Base-by-base conservation (phyloP, 2,329 filamentous ascomycete species). In the Claviceps cyperi region DNA sequence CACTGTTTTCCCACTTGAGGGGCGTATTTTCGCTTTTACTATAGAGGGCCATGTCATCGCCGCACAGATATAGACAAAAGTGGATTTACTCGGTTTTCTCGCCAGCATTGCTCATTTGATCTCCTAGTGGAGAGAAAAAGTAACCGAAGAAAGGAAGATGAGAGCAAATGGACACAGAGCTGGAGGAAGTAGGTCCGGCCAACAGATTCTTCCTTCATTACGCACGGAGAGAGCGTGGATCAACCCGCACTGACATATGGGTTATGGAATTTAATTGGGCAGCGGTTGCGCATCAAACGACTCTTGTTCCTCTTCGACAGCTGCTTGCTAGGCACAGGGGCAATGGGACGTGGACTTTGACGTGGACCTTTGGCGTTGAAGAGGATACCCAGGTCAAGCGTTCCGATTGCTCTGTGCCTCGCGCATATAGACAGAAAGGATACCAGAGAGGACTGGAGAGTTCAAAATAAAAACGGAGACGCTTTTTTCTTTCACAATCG, bases 11-110 rank as follows among this genome's bases (percentile, higher is more conserved):
- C 46, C 51, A 24, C 21, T 36, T 32, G 21, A 51, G 62, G 60
- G 65, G 63, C 59, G 65, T 65, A 64, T 66, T 67, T 62, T 62
- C 62, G 59, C 60, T 65, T 68, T 66, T 60, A 66, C 63, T 60
- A 66, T 66, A 69, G 65, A 69, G 63, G 65, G 65, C 69, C 66
- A 66, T 69, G 66, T 62, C 64, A 66, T 69, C 66, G 66, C 65
- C 66, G 66, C 67, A 62, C 64, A 65, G 57, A 65, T 69, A 76
- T 80, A 80, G 76, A 80, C 73, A 78, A 79, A 80, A 78, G 74
- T 74, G 75, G 76, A 77, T 77, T 52, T 77, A 76, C 74, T 78
- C 75, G 69, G 73, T 74, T 75, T 68, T 76, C 71, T 73, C 67
- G 72, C 71, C 64, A 53, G 56, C 53, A 59, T 60, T 60, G 65